Evolutionary conservation across 371 early-diverging fungal genomes (phyloP).

Genomic region (Choanephora cucurbitarum): DNA sequence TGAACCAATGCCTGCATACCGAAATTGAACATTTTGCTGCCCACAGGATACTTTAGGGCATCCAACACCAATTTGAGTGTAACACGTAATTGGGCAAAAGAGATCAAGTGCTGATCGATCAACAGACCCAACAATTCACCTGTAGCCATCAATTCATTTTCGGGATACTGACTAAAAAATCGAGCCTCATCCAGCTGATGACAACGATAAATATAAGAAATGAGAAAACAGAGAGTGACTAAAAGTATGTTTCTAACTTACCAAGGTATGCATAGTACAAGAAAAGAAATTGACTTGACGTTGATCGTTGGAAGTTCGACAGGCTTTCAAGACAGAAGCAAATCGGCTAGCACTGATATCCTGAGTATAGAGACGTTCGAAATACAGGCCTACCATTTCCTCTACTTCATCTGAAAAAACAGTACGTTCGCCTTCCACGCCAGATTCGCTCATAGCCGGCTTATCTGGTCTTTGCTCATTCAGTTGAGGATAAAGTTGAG

Average conservation of each 20-base stretch:
- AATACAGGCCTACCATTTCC: constrained; percentile 74
- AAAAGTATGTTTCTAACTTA: constrained; percentile 27
- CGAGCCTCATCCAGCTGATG: constrained; percentile 93
- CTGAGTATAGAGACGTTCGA: constrained; percentile 74
- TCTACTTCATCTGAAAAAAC: constrained; percentile 64
- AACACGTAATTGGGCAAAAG: constrained; percentile 72
- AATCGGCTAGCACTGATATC: constrained; percentile 72
- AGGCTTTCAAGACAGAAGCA: constrained; percentile 70
- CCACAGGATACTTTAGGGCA: constrained; percentile 75
- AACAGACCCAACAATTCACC: constrained; percentile 86
- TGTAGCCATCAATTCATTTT: constrained; percentile 84
- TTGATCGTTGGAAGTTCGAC: constrained; percentile 67
- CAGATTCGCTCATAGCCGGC: constrained; percentile 1
- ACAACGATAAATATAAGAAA: too few relatives aligned
- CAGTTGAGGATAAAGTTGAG: constrained; percentile 35
- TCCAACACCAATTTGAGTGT: constrained; percentile 86
- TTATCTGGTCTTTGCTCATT: constrained; percentile 17
- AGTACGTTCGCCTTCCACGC: constrained; percentile 19
- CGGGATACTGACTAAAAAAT: constrained; percentile 92
- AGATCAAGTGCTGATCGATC: constrained; percentile 82
- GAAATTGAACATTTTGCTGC: constrained; percentile 88
- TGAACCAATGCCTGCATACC: constrained; percentile 85
- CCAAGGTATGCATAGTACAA: constrained; percentile 80
- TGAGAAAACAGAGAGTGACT: too few relatives aligned
- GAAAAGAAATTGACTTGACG: constrained; percentile 76